Percentiles rank a stretch among this genome's conserved stretches.
Conservation (phyloP, 2,329 filamentous ascomycete species). For the Fusarium cyanostomum region DNA sequence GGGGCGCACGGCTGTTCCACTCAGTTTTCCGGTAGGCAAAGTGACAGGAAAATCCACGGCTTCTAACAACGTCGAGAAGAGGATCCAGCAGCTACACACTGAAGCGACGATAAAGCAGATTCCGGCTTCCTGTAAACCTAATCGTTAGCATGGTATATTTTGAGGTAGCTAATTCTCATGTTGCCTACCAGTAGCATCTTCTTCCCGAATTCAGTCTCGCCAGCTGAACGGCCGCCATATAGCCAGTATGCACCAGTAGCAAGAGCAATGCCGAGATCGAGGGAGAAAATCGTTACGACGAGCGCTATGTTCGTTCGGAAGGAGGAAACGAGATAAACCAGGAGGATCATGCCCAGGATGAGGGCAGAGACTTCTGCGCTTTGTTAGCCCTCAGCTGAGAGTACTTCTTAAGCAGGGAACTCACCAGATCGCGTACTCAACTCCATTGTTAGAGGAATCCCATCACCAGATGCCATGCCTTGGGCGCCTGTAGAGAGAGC, state of each 20-base stretch:
- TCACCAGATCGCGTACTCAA: not conserved
- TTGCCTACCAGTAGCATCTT: not conserved
- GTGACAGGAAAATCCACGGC: not conserved
- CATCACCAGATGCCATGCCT: not conserved
- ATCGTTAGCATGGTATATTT: too few relatives aligned
- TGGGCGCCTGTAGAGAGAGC: not conserved
- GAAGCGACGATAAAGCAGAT: not conserved
- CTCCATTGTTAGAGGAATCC: not conserved
- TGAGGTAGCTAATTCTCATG: too few relatives aligned
- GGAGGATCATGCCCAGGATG: not conserved
- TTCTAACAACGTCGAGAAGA: not conserved
- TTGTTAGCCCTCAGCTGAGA: not conserved
- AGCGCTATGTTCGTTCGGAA: slow-evolving; percentile 1
- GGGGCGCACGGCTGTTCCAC: too few relatives aligned
- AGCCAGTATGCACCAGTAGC: slow-evolving; percentile 1
- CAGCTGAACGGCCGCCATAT: not conserved
- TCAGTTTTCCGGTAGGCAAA: too few relatives aligned
- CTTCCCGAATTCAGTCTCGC: not conserved
- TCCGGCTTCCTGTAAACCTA: not conserved
- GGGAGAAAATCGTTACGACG: not conserved
- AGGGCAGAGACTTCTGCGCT: not conserved
- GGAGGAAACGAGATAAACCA: not conserved
- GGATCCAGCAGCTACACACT: not conserved
- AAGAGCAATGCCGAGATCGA: not conserved
- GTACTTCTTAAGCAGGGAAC: not conserved